Evolutionary conservation across 139 green algal genomes (phyloP), one percentile per base, ranked within the genome.

Genomic region (Micromonas commoda): DNA sequence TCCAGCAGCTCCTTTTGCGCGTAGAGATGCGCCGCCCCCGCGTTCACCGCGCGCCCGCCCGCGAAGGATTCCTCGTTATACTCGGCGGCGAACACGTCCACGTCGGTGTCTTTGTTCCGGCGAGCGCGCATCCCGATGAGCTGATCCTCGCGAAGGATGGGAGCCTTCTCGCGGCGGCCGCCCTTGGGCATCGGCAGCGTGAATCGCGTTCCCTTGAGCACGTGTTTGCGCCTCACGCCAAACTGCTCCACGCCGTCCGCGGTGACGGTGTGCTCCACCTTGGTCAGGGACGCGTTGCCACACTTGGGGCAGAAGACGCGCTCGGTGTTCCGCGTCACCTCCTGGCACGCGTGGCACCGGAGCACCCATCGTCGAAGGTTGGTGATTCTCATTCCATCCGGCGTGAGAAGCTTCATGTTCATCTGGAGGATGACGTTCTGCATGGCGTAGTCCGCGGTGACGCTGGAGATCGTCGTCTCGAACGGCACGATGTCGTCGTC

Each of bases 361-460:
- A 97, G 84, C 54, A 88, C 92, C 60, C 61, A 88, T 60, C 79
- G 60, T n/a, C 71, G 82, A 28, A 94, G 70, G 32, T 83, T 68
- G 28, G 51, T 82, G 80, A 98, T 92, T 66, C 85, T 86, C 53
- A 82, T 80, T 26, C 94, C 94, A 82, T 97, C 88, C 5, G 83
- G 84, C 0, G 90, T 85, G 20, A 92, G 78, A 2, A 87, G 77
- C 28, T 80, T 77, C 51, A 87, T 65, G 13, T 75, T 79, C 81
- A 87, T 85, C 73, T 88, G 84, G 80, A 97, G 80, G 63, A 94
- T 81, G 77, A 98, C 94, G 79, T 98, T 98, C 86, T 98, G 94
- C 93, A 98, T 98, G 0, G 93, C 87, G 78, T 94, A 98, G 79
- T 98, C 94, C 1, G 84, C 92, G 19, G 94, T 98, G 21, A 97